Evolutionary conservation across 441 rosid genomes (phyloP), one percentile per base, ranked within the genome.

Genomic region (Populus hybrid): DNA sequence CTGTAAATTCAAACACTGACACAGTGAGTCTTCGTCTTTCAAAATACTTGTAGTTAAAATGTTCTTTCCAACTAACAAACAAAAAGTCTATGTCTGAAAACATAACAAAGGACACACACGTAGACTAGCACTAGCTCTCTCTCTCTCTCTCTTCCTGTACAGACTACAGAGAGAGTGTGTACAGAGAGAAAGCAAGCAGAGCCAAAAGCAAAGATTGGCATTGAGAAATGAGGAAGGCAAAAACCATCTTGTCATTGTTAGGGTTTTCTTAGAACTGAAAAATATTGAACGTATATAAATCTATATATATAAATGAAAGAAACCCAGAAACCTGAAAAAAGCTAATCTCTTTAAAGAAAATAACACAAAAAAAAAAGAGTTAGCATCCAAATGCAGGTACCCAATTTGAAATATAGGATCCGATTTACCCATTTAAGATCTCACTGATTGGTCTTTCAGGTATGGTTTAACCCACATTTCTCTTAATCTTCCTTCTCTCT

Each of bases 151-250:
- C 88, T 83, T 86, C 80, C 88, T 87, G 88, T 75, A 77, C 69
- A 35, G 82, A 66, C 8, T 74, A 59, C 63, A 63, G 70, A 82
- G 86, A 81, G 79, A 81, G 86, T 73, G 77, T 72, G n/a, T 71
- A 76, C 82, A 84, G 78, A 67, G 69, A 82, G 87, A 65, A 74
- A 70, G 69, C 66, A 79, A 79, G 76, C 71, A 67, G 79, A 75
- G 75, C 70, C 75, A 53, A 34, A 69, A 34, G 32, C 72, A 71
- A 69, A 75, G 16, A 80, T 80, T 66, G 85, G 74, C 84, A 88
- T 79, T 79, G 81, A 79, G 83, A 80, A 74, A 84, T 71, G 86
- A 88, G 92, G 84, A 83, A 88, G 87, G 92, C 87, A 71, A 80
- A 77, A 78, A 69, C 84, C 75, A 86, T 82, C 84, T 81, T 72